Conservation (phyloP, 345 rosid genomes). For the Laguncularia racemosa region DNA sequence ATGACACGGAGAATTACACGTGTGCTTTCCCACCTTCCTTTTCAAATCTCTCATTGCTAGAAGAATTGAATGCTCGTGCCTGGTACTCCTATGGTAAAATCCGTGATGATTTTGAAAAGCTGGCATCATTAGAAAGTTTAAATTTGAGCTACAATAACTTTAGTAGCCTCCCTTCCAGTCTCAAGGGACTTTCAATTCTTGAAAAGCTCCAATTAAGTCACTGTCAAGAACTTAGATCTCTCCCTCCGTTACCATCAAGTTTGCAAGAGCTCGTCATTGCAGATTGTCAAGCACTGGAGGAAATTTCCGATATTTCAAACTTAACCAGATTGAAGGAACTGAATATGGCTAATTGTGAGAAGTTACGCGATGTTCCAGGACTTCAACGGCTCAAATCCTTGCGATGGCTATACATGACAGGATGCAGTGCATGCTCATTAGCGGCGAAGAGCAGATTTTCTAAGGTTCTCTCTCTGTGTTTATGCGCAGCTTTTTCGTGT, state of each 20-base stretch:
- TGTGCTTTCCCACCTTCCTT: slow-evolving; percentile 29
- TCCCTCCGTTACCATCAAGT: slow-evolving; percentile 45
- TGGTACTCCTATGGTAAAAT: slow-evolving; percentile 37
- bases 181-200: slow-evolving; percentile 32
- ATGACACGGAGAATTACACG: neutral
- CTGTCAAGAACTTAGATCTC: slow-evolving; percentile 28
- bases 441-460: slow-evolving; percentile 30
- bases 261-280: slow-evolving; percentile 24
- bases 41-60: slow-evolving; percentile 23
- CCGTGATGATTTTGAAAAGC: slow-evolving; percentile 41
- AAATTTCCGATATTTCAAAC: slow-evolving; percentile 26
- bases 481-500: too few relatives aligned
- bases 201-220: slow-evolving; percentile 20
- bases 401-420: slow-evolving; percentile 28
- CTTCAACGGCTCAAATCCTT: slow-evolving; percentile 32
- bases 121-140: slow-evolving; percentile 27
- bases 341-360: slow-evolving; percentile 36
- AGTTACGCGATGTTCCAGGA: slow-evolving; percentile 35
- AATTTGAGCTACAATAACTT: slow-evolving; percentile 30
- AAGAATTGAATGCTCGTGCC: slow-evolving; percentile 34
- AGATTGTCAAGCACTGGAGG: slow-evolving; percentile 33
- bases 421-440: slow-evolving; percentile 25
- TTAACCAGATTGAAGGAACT: slow-evolving; percentile 13
- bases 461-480: slow-evolving; percentile 28
- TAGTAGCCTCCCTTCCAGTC: slow-evolving; percentile 39